Percentiles rank a stretch among this genome's conserved stretches.
Conservation (phyloP, 169 alveolate species). For the Plasmodium gonderi region DNA sequence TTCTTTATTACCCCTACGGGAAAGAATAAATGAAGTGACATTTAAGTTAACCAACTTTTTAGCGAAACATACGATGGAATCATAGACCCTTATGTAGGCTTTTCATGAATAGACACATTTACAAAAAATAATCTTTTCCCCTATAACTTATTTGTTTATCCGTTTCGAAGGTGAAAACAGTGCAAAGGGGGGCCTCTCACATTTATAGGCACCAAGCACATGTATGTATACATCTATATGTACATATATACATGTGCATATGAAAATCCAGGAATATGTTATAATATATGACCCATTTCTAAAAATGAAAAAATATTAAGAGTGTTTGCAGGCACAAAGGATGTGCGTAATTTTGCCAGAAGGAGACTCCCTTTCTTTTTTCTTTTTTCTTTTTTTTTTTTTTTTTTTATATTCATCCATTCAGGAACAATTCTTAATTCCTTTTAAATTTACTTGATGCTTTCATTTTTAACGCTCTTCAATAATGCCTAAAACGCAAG, state of each 20-base stretch:
- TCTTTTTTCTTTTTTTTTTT: not conserved
- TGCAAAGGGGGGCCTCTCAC: no score
- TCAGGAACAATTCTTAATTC: not conserved
- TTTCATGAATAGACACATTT: not conserved
- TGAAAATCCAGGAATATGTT: no score
- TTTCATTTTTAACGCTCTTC: not conserved
- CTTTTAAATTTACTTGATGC: not conserved
- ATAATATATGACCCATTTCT: not conserved
- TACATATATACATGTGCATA: not conserved
- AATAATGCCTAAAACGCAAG: not conserved
- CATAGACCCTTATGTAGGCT: not conserved
- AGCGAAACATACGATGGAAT: slow-evolving; percentile 35
- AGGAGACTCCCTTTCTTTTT: not conserved
- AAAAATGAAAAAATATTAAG: not conserved
- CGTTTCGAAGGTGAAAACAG: not conserved
- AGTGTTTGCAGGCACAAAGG: not conserved
- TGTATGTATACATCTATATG: not conserved
- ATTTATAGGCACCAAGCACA: no score
- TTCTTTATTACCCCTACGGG: slow-evolving; percentile 46
- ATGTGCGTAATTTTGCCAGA: not conserved
- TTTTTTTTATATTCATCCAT: not conserved
- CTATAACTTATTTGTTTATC: not conserved
- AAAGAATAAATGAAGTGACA: slow-evolving; percentile 64
- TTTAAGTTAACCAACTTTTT: slow-evolving; percentile 28
- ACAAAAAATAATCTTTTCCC: not conserved